Percentiles rank a stretch among this genome's conserved stretches.
Conservation (phyloP, 306 rosid species). For the Prunus fruticosa region DNA sequence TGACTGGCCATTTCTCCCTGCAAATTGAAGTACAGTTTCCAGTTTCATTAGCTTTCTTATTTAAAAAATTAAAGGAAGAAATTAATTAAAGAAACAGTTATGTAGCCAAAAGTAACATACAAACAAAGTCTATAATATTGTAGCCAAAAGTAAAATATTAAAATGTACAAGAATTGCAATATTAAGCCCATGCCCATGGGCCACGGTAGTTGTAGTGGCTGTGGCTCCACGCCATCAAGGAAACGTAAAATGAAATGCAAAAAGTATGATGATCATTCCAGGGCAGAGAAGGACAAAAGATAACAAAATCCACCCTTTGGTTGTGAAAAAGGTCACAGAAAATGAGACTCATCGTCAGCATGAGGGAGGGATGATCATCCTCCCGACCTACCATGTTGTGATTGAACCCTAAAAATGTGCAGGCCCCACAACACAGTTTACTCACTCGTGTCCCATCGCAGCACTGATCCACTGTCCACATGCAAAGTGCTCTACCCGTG, state of each 20-base stretch:
- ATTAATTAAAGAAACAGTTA: neutral
- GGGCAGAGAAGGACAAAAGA: neutral
- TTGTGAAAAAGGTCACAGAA: neutral
- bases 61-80: neutral
- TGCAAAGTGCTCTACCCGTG: neutral
- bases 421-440: constrained; percentile 5
- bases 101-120: no score
- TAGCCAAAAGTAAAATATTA: neutral
- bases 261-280: constrained; percentile 5
- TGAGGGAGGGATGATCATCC: neutral
- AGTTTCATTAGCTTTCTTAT: neutral
- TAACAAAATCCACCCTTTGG: neutral
- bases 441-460: neutral
- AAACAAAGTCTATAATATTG: no score
- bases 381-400: constrained; percentile 12
- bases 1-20: constrained; percentile 82
- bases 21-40: neutral
- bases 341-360: neutral
- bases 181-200: no score
- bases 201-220: neutral
- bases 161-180: constrained; percentile 1
- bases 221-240: neutral
- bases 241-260: neutral
- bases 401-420: neutral
- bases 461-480: neutral